Evolutionary conservation across 1,284 basidiomycete species (phyloP), one percentile per base, ranked within the genome.

Genomic region (Trichosporon ovoides): DNA sequence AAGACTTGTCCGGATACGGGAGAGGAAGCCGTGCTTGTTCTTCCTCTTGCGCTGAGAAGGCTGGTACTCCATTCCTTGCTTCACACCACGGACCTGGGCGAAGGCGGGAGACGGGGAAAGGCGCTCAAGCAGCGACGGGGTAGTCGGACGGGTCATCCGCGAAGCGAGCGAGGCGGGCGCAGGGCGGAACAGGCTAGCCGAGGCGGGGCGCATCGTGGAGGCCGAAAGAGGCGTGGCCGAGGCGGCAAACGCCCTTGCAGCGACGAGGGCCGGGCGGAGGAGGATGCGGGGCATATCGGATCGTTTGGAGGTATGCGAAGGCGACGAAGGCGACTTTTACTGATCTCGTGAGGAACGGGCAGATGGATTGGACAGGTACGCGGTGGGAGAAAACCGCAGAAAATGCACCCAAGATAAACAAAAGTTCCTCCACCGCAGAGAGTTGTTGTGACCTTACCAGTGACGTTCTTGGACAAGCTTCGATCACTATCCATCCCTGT

Each of bases 11-110:
- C 43, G 37, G 37, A 82, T 82, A 71, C 86, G 83, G 0, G 85
- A 81, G 37, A 95, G 80, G 74, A 92, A 95, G 10, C 91, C 91
- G 71, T 92, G 89, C 75, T 87, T 88, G 62, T 89, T 83, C 80
- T 95, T 95, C 52, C 91, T 80, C 72, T 89, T 89, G 52, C 90
- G 81, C 78, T 92, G 90, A 0, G 87, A 89, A 3, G 91, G 91
- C 72, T 93, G 90, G 72, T 93, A 95, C 74, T 91, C 88, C 34
- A 83, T 81, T 34, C 90, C 90, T 61, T 78, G 79, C 0, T 74
- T 66, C 20, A 57, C 62, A 34, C 57, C 52, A 55, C 75, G 67
- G 50, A 69, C 59, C 60, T 73, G 71, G 7, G 53, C 36, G 46
- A 16, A 24, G 48, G 52, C 34, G 36, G 57, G 48, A 14, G 40